Conservation (phyloP, 2,329 filamentous ascomycete genomes). For the Huntiella savannae region DNA sequence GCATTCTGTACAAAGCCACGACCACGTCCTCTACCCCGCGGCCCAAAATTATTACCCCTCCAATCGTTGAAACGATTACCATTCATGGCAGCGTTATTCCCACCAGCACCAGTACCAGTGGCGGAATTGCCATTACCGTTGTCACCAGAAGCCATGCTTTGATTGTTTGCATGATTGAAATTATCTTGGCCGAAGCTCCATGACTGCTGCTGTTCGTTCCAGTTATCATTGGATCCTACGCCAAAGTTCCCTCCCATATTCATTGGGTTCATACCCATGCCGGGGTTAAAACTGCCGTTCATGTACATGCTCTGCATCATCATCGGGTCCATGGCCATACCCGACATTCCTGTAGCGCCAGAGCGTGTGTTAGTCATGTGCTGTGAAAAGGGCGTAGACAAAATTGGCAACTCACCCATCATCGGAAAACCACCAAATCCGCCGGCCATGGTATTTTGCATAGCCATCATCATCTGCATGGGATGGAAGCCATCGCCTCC, state of each 20-base stretch:
- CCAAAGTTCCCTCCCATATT: conserved; percentile 40
- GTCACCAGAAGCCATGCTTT: conserved; percentile 63
- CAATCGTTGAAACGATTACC: conserved; percentile 11
- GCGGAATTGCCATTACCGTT: conserved; percentile 41
- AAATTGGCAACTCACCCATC: conserved; percentile 52
- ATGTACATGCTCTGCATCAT: conserved; percentile 60
- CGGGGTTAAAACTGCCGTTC: conserved; percentile 49
- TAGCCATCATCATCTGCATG: conserved; percentile 65
- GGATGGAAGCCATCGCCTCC: conserved; percentile 50
- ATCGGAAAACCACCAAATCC: conserved; percentile 46
- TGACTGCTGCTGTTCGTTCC: conserved; percentile 55
- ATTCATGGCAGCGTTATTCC: conserved; percentile 1
- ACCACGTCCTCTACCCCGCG: conserved; percentile 9
- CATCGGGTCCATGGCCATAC: conserved; percentile 71
- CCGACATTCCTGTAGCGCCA: conserved; percentile 44
- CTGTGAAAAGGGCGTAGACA: neutral
- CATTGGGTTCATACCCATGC: conserved; percentile 46
- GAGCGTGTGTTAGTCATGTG: too few species aligned
- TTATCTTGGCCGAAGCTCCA: conserved; percentile 78
- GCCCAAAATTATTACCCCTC: conserved; percentile 7
- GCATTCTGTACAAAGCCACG: conserved; percentile 8
- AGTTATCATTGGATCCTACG: conserved; percentile 57
- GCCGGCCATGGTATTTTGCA: conserved; percentile 48
- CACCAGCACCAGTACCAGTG: neutral
- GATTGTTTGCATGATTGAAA: conserved; percentile 71